Base-by-base conservation (phyloP, 2,329 filamentous ascomycete genomes). In the Arachnomyces sp. region DNA sequence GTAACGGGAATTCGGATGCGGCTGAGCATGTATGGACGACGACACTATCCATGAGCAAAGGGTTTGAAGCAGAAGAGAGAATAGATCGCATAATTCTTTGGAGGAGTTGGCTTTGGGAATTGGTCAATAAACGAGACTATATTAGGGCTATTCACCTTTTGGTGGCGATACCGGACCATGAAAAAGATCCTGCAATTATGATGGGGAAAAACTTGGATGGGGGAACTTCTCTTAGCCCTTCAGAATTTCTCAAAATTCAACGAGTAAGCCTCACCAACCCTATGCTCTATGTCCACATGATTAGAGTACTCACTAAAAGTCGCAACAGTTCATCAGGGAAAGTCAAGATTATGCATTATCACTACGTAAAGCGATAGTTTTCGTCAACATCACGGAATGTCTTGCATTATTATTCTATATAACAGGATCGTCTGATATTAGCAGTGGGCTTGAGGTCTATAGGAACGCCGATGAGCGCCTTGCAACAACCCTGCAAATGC, bases 371-470 rank as follows among this genome's bases (percentile, higher is more conserved):
- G 33, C 64, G 1, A 56, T 69, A 1, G 61, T 70, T 12, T 78
- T 81, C 2, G 59, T 70, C 2, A 56, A 75, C 1, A 75, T 74
- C 50, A 74, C 75, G 0, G 78, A 87, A 46, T 74, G 79, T 31
- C 62, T 82, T 8, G 72, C 77, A 1, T 62, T 94, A 3, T 63
- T 89, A 3, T 66, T 73, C 4, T 95, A 94, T 52, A 62, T 92
- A 7, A 71, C 73, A 0, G 58, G 55, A 13, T 49, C 52, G 1
- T 45, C 47, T 28, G 48, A 63, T 28, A 47, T 71, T 1, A 47
- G 55, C 5, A 45, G 52, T 3, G 57, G 67, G 2, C 48, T 76
- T 0, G 47, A 61, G 1, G 38, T 57, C 12, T 71, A 72, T 40
- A 43, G 41, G 7, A n/a, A 71, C 68, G 28, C 69, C 73, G 49